Conservation (phyloP, 345 rosid genomes). For the Streptanthus diversifolius region DNA sequence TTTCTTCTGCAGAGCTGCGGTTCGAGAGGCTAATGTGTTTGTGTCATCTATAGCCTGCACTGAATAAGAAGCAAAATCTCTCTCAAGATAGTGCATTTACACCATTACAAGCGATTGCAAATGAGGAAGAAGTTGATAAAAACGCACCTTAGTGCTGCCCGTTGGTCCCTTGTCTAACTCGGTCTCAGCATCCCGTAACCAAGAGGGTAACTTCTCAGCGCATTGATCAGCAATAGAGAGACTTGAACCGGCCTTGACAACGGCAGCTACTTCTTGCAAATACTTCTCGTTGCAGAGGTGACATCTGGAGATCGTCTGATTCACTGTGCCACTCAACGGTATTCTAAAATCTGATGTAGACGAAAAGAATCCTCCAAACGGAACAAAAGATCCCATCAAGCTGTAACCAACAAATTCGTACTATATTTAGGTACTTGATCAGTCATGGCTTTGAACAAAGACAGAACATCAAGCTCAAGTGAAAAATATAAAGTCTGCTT, state of each 20-base stretch:
- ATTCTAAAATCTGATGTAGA: constrained; percentile 41
- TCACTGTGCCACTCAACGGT: constrained; percentile 31
- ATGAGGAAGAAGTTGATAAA: neutral
- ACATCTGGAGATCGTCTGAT: constrained; percentile 39
- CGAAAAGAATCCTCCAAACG: constrained; percentile 69
- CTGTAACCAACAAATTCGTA: constrained; percentile 47
- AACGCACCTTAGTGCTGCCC: constrained; percentile 43
- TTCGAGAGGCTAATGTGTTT: constrained; percentile 31
- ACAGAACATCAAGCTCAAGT: neutral
- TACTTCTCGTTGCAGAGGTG: constrained; percentile 55
- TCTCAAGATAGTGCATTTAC: constrained; percentile 39
- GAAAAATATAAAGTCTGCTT: neutral
- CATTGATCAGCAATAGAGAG: constrained; percentile 43
- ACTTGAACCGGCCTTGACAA: constrained; percentile 40
- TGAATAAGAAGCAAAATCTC: constrained; percentile 38
- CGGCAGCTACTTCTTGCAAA: constrained; percentile 49
- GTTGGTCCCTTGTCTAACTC: constrained; percentile 38
- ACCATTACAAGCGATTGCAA: neutral
- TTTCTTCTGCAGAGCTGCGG: constrained; percentile 45
- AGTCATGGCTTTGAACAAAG: neutral
- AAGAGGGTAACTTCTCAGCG: constrained; percentile 44
- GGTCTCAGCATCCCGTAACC: constrained; percentile 43
- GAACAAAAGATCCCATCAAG: constrained; percentile 74
- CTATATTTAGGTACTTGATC: neutral
- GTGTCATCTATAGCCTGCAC: constrained; percentile 55